Evolutionary conservation across 148 eudicot genomes (phyloP), one percentile per base, ranked within the genome.

Genomic region (Beta vulgaris): DNA sequence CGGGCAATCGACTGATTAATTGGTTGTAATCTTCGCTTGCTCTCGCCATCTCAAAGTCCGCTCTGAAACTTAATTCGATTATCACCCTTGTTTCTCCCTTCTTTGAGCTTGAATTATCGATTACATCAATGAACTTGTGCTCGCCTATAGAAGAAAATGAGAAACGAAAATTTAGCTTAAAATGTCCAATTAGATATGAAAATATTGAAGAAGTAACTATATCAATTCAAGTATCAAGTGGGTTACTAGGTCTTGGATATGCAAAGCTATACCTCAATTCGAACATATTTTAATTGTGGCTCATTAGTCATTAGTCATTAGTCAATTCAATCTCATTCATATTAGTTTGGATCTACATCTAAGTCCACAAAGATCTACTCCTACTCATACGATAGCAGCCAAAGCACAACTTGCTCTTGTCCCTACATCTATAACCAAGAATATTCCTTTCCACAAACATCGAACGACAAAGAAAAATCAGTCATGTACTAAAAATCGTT

Each of bases 11-110:
- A 39, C 68, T 81, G 25, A 90, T 73, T 13, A 95, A 76, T 40
- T 73, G 77, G 53, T 90, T 89, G 90, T 95, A 95, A 16, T 92
- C 97, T 66, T 90, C 90, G 44, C 88, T 86, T n/a, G 92, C 93
- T 79, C 90, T 86, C 16, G 87, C 93, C 79, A 95, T 87, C 78
- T 95, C 93, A 57, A 95, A 95, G 62, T 91, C 90, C 6, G 88
- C 96, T 3, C 90, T 85, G 8, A 95, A 90, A 68, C 87, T 92
- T 61, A 92, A 46, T 76, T 92, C 99, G 25, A 95, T 81, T 48
- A 92, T 88, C 34, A 92, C 87, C 70, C 89, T 82, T 26, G 81
- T 40, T 83, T 86, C 87, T 54, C 89, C 91, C 70, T 86, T 92
- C 51, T 79, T 83, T 1, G 91, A 26, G 54, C 76, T 88, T 0